Evolutionary conservation across 2,329 filamentous ascomycete genomes (phyloP), one percentile per base, ranked within the genome.

Genomic region (Parastagonospora nodorum): DNA sequence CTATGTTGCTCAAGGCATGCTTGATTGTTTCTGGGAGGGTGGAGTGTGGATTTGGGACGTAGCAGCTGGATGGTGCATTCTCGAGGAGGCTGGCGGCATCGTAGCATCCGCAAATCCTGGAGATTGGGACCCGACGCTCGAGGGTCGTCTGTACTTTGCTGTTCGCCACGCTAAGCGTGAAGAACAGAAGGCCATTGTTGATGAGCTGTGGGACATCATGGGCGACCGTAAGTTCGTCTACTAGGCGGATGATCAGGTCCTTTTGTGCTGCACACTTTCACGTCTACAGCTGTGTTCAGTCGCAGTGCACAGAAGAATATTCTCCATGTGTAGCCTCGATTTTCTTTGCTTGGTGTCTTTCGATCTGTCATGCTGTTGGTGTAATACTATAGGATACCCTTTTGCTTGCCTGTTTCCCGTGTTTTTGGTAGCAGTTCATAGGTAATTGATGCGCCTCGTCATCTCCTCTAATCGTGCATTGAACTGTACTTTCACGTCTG

Each of bases 1-100:
- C 57, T 73, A 72, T 50, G 71, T 74, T 1, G 73, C 71, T 1
- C 64, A 67, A 5, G 72, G 72, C 31, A 60, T 56, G 37, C 42
- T 74, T 1, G 72, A 75, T 36, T 48, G 58, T 0, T 74, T 72
- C 45, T 75, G 72, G 72, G 73, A 75, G 48, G 70, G 66, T 4
- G 72, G 72, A 0, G 67, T 68, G 5, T 73, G 62, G 60, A 50
- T 66, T 5, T 75, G 73, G 73, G 73, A 75, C 35, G 62, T 75
- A 2, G 63, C 59, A 7, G 73, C 71, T 5, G 73, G 73, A 1
- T 75, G 72, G 71, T 52, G 65, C n/a, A 71, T 75, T 16, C 55
- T 74, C 0, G 63, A 73, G 42, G 73, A 75, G 47, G 70, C 73
- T 6, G 72, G 73, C 1, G 73, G 73, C 0, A 60, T 74, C 10